A percentile compares a stretch with the other conserved stretches of the same genome.
These are phyloP conservation scores for Acacia pycnantha DNA, from an alignment of 331 rosid genomes.

Conservation along the genomic window DNA sequence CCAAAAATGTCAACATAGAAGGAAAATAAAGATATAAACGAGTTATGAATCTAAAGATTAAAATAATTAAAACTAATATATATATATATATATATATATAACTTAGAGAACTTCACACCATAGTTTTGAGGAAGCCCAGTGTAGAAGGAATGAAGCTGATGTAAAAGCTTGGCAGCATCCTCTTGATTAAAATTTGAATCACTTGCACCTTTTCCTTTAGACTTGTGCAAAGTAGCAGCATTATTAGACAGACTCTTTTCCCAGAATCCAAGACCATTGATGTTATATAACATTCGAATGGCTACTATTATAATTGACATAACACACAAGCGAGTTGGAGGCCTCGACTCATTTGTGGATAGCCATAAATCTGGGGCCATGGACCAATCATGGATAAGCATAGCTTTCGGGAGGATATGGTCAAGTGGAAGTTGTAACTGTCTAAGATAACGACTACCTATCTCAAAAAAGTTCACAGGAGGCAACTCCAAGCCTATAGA, in stretches of 20 bases:
- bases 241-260: background rate
- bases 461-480: slow-evolving; percentile 81
- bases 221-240: too few species aligned
- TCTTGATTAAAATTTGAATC: background rate
- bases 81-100: too few species aligned
- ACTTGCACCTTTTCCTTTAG: background rate
- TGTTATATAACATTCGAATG: background rate
- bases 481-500: slow-evolving; percentile 70
- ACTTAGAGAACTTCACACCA: background rate
- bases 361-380: background rate
- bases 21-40: too few species aligned
- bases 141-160: background rate
- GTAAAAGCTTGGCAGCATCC: background rate
- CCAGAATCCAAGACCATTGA: background rate
- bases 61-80: too few species aligned
- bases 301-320: background rate
- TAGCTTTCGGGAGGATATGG: background rate
- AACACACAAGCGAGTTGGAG: background rate
- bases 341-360: background rate
- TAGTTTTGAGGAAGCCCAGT: background rate
- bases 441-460: slow-evolving; percentile 35
- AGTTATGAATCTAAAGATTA: background rate
- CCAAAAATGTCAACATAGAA: background rate
- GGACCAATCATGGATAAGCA: background rate
- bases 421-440: background rate